These are phyloP conservation scores for Phytophthora fragariaefolia DNA, from an alignment of 352 stramenopile species.

Conservation along the genomic window DNA sequence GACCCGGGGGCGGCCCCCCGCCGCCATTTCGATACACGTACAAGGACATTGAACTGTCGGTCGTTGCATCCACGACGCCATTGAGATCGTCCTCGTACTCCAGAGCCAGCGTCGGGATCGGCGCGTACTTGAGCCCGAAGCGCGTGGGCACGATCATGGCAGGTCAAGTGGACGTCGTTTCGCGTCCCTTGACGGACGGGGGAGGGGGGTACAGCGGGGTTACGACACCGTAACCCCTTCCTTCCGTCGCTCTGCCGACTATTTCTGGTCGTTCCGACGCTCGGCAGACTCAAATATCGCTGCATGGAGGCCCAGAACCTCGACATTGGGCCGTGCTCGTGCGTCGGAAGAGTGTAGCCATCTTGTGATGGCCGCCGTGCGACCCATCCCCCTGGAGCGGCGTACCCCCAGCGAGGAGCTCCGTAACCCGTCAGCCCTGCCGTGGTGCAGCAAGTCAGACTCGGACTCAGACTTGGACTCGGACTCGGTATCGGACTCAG, in stretches of 20 bases:
- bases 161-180: slow-evolving; percentile 29
- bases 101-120: slow-evolving; percentile 78
- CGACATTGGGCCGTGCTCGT: not conserved
- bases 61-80: slow-evolving; percentile 40
- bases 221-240: slow-evolving; percentile 8
- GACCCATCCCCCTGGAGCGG: slow-evolving; percentile 16
- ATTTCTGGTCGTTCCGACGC: slow-evolving; percentile 15
- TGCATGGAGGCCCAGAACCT: slow-evolving; percentile 2
- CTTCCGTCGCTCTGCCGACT: slow-evolving; percentile 3
- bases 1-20: not conserved
- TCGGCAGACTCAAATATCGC: not conserved
- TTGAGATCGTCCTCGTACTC: slow-evolving; percentile 80
- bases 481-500: slow-evolving; percentile 17
- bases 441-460: slow-evolving; percentile 13
- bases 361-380: slow-evolving; percentile 24
- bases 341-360: slow-evolving; percentile 17
- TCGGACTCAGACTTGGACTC: slow-evolving; percentile 1
- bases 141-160: slow-evolving; percentile 79
- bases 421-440: slow-evolving; percentile 19
- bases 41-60: slow-evolving; percentile 46
- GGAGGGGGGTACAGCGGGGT: slow-evolving; percentile 7
- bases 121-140: slow-evolving; percentile 85
- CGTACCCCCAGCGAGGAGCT: slow-evolving; percentile 23
- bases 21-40: slow-evolving; percentile 57
- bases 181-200: too few species aligned